These are phyloP conservation scores for Ophiostoma piceae DNA, from an alignment of 2,329 filamentous ascomycete genomes.

Conservation along the genomic window DNA sequence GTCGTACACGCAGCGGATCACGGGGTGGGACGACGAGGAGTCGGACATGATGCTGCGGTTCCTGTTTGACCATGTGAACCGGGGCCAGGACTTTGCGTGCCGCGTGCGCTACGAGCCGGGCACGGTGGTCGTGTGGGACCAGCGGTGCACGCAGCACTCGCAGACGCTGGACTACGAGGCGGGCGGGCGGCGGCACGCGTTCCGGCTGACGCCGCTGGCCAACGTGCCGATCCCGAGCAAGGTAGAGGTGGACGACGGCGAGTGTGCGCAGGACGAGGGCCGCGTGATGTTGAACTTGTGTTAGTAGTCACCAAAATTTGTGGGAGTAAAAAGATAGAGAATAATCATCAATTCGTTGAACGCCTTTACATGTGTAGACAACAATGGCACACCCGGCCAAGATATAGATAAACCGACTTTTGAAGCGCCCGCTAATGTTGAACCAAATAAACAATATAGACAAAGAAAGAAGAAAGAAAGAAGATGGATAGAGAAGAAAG, in stretches of 20 bases:
- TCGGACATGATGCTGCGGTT: conserved; percentile 54
- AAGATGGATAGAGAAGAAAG: not conserved
- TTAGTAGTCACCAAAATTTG: too few species aligned
- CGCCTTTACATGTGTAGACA: not conserved
- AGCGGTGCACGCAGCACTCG: conserved; percentile 30
- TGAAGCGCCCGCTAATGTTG: conserved; percentile 10
- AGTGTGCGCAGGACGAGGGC: conserved; percentile 23
- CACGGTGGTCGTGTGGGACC: conserved; percentile 41
- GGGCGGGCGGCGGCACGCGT: conserved; percentile 27
- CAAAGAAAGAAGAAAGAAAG: not conserved
- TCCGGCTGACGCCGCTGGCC: conserved; percentile 34
- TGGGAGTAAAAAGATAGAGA: not conserved
- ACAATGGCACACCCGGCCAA: conserved; percentile 1
- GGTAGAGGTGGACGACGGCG: conserved; percentile 26
- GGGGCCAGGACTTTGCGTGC: conserved; percentile 44
- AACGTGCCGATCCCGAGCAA: conserved; percentile 41
- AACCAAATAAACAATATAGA: not conserved
- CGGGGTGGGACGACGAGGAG: conserved; percentile 81
- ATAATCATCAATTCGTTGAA: conserved; percentile 7
- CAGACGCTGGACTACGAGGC: conserved; percentile 28
- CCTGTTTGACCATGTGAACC: conserved; percentile 41
- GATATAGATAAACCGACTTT: not conserved
- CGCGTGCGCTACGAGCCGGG: conserved; percentile 45
- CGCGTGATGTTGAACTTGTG: conserved; percentile 26
- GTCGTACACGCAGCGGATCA: conserved; percentile 53